phyloP scores from a whole-genome alignment of 176 grass and related monocot genomes.

The Carex scoparia region DNA sequence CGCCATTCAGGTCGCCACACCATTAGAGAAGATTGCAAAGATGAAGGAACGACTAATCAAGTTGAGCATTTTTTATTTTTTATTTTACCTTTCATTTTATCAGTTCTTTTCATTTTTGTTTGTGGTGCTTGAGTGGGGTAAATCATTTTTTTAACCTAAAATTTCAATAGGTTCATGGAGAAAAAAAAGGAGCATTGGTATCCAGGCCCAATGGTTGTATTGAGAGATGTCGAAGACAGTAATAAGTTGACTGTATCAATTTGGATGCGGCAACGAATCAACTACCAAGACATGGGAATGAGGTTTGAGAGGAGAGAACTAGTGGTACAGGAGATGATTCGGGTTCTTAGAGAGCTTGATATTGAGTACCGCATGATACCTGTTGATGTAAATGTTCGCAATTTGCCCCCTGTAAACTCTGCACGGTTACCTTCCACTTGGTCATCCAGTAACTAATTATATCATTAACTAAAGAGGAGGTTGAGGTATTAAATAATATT shows the following conservation, averaged over 20 bases:
- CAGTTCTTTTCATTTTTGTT: not conserved
- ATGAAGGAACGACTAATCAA: slow-evolving; percentile 82
- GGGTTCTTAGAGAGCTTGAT: slow-evolving; percentile 63
- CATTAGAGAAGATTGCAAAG: slow-evolving; percentile 64
- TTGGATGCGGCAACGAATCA: slow-evolving; percentile 86
- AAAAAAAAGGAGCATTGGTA: slow-evolving; percentile 98
- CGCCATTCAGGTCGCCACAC: slow-evolving; percentile 60
- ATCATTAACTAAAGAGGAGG: not conserved
- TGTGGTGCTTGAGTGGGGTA: not conserved
- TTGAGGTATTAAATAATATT: not conserved
- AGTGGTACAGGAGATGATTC: slow-evolving; percentile 78
- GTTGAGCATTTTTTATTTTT: slow-evolving; percentile 31
- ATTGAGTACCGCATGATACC: slow-evolving; percentile 88
- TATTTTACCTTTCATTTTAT: not conserved
- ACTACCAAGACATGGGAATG: slow-evolving; percentile 79
- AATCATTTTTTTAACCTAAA: not conserved
- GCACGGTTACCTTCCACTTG: slow-evolving; percentile 64
- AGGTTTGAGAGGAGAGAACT: slow-evolving; percentile 74
- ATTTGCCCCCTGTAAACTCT: slow-evolving; percentile 43
- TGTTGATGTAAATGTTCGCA: slow-evolving; percentile 67
- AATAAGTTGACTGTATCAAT: slow-evolving; percentile 74
- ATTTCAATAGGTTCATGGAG: slow-evolving; percentile 56
- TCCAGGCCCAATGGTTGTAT: slow-evolving; percentile 57
- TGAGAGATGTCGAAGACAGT: slow-evolving; percentile 68
- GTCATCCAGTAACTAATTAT: slow-evolving; percentile 29